These are phyloP conservation scores for Diplogelasinospora grovesii DNA, from an alignment of 495 filamentous ascomycete genomes.

Conservation along the genomic window DNA sequence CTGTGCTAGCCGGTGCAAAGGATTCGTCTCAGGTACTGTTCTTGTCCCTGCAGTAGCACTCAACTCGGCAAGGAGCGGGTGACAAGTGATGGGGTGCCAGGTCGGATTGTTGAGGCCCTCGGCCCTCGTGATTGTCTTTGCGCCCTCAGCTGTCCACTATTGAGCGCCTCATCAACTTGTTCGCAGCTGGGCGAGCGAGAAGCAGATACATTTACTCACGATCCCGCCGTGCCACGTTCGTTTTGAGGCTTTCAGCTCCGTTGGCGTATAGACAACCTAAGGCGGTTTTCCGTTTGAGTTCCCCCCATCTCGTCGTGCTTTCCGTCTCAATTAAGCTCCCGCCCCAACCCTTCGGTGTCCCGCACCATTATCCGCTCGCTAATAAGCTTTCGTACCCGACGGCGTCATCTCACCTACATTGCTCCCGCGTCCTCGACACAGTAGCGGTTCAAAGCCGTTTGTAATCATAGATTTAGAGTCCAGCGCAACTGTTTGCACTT, in stretches of 20 bases:
- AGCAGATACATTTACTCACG: no score
- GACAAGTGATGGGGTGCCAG: slow-evolving; percentile 14
- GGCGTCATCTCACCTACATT: slow-evolving; percentile 3
- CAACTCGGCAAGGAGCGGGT: slow-evolving; percentile 18
- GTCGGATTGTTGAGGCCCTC: slow-evolving; percentile 24
- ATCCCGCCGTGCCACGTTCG: no score
- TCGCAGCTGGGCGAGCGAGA: no score
- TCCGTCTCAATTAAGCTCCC: no score
- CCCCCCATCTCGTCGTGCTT: no score
- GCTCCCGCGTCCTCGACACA: slow-evolving; percentile 6
- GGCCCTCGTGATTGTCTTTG: slow-evolving; percentile 22
- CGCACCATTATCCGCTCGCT: background rate
- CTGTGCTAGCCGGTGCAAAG: no score
- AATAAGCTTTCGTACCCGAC: background rate
- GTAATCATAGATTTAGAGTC: no score
- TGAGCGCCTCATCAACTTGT: slow-evolving; percentile 1
- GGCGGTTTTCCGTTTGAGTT: no score
- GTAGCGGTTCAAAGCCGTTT: no score
- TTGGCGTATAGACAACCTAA: no score
- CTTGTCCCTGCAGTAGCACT: slow-evolving; percentile 7
- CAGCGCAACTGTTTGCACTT: no score
- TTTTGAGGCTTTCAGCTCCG: no score
- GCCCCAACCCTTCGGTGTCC: background rate
- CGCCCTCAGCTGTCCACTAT: slow-evolving; percentile 10
- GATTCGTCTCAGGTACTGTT: slow-evolving; percentile 13